These are phyloP conservation scores for Dendrobium catenatum DNA, from an alignment of 106 monocot genomes.

Conservation along the genomic window DNA sequence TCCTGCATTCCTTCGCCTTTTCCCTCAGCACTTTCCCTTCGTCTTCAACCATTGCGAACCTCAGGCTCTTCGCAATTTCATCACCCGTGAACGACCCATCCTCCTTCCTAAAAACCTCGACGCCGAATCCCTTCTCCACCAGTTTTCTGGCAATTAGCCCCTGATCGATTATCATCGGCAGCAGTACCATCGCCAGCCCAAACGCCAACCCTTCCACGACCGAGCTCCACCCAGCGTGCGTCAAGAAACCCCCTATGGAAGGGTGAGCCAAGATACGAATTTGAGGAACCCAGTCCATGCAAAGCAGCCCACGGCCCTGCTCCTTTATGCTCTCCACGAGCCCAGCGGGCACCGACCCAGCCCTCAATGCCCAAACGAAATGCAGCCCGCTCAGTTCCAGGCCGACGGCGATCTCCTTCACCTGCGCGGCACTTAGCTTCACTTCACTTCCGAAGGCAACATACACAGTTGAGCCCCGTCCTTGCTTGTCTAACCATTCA, in stretches of 20 bases:
- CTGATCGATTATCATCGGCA: slow-evolving; percentile 45
- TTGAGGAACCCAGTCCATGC: slow-evolving; percentile 12
- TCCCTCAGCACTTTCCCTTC: slow-evolving; percentile 10
- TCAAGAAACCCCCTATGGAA: slow-evolving; percentile 5
- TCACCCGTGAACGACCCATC: slow-evolving; percentile 33
- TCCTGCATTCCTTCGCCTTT: not conserved
- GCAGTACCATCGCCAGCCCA: slow-evolving; percentile 22
- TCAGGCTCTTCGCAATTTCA: slow-evolving; percentile 25
- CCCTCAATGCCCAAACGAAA: slow-evolving; percentile 4
- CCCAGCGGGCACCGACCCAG: not conserved
- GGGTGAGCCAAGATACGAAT: slow-evolving; percentile 7
- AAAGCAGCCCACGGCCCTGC: not conserved
- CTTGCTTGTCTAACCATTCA: slow-evolving; percentile 5
- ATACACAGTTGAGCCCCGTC: not conserved
- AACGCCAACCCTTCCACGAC: slow-evolving; percentile 1
- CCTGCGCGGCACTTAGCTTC: not conserved
- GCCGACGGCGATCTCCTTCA: not conserved
- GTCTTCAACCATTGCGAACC: slow-evolving; percentile 31
- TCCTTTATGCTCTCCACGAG: not conserved
- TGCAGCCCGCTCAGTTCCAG: not conserved
- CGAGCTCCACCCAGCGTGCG: slow-evolving; percentile 9
- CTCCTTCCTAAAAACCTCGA: slow-evolving; percentile 30
- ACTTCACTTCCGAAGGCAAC: slow-evolving; percentile 15
- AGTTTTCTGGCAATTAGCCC: slow-evolving; percentile 37
- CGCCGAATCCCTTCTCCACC: slow-evolving; percentile 25